These are phyloP conservation scores for Aegilops longissima DNA, from an alignment of 176 grass and related monocot species.

Conservation along the genomic window DNA sequence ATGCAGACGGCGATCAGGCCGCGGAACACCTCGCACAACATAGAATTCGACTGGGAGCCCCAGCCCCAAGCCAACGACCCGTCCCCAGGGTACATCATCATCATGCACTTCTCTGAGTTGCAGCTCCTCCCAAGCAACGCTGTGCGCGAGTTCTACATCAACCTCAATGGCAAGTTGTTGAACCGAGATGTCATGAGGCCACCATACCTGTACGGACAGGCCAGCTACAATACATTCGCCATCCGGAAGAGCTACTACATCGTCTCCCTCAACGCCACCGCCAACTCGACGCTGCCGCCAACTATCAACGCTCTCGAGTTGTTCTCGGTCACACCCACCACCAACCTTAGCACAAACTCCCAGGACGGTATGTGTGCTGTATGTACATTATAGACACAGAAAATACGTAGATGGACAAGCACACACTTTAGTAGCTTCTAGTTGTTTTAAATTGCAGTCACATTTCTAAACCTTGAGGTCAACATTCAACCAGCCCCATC, in stretches of 20 bases:
- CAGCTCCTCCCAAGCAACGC: slow-evolving; percentile 21
- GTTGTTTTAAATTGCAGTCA: no score
- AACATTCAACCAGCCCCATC: no score
- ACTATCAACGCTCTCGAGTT: slow-evolving; percentile 58
- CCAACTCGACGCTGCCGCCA: slow-evolving; percentile 49
- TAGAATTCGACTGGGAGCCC: slow-evolving; percentile 20
- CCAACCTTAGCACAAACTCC: background rate
- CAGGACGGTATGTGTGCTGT: background rate
- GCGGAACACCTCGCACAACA: slow-evolving; percentile 32
- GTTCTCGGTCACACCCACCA: slow-evolving; percentile 34
- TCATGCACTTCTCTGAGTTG: slow-evolving; percentile 41
- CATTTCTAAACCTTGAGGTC: no score
- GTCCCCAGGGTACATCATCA: background rate
- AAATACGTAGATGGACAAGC: no score
- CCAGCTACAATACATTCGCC: background rate
- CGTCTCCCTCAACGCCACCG: slow-evolving; percentile 38
- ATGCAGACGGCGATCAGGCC: slow-evolving; percentile 57
- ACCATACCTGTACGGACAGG: slow-evolving; percentile 1
- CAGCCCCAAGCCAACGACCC: background rate
- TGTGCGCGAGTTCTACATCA: slow-evolving; percentile 34
- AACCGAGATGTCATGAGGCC: background rate
- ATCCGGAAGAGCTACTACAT: background rate
- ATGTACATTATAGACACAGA: no score
- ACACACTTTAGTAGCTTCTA: no score
- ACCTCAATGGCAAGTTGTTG: slow-evolving; percentile 17